A percentile compares a stretch with the other conserved stretches of the same genome.
Evolutionary conservation across 2,329 filamentous ascomycete species (phyloP).

Genomic region (Trichocomaceae sp.): DNA sequence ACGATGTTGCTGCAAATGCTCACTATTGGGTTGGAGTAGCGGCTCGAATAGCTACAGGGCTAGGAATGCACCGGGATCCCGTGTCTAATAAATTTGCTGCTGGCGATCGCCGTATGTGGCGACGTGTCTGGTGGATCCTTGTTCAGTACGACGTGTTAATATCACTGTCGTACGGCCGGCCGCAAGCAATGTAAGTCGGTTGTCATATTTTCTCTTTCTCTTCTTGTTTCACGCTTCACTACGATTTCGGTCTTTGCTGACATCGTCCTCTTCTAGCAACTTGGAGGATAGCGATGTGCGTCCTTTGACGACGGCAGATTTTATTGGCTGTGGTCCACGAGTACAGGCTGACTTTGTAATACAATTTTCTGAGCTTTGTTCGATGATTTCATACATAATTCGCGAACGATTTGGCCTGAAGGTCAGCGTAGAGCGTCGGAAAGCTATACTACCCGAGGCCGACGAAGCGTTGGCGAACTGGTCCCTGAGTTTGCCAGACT

Average conservation of each 20-base stretch:
- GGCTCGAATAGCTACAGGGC: conserved; percentile 46
- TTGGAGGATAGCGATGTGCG: conserved; percentile 48
- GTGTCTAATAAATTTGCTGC: conserved; percentile 36
- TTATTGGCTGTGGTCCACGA: conserved; percentile 41
- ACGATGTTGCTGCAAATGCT: conserved; percentile 50
- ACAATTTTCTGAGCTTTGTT: conserved; percentile 45
- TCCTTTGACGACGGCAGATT: conserved; percentile 40
- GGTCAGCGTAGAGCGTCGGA: conserved; percentile 35
- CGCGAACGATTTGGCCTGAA: conserved; percentile 37
- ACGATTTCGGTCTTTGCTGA: background rate
- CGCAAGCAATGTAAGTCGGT: conserved; percentile 42
- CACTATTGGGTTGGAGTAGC: conserved; percentile 51
- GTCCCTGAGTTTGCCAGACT: conserved; percentile 38
- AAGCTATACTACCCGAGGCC: conserved; percentile 36
- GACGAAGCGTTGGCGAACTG: conserved; percentile 38
- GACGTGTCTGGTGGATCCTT: conserved; percentile 39
- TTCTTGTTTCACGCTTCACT: background rate
- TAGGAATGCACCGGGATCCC: conserved; percentile 48
- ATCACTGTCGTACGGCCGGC: conserved; percentile 45
- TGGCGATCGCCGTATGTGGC: conserved; percentile 39
- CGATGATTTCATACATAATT: conserved; percentile 44
- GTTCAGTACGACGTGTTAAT: conserved; percentile 41
- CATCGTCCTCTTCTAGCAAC: conserved; percentile 24
- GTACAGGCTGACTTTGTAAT: conserved; percentile 43
- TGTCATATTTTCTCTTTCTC: background rate